These are phyloP conservation scores for Barnettozyma pratensis DNA, from an alignment of 805 yeast species.

Conservation along the genomic window DNA sequence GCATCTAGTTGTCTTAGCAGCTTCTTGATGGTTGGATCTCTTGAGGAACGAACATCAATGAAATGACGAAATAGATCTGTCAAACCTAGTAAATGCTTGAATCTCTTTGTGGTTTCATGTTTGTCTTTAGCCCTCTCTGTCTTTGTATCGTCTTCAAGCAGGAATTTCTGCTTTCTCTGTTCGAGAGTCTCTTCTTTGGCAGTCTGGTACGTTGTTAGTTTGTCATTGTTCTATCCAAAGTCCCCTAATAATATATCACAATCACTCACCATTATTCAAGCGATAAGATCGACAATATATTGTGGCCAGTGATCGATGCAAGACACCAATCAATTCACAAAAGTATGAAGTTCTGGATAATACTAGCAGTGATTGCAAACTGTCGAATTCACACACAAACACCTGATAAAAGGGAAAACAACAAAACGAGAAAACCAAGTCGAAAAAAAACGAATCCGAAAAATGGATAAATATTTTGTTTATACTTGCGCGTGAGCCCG, in stretches of 20 bases:
- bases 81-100: constrained; percentile 72
- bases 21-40: constrained; percentile 66
- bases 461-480: neutral
- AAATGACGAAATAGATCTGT: constrained; percentile 88
- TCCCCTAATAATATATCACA: neutral
- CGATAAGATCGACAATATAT: too few species aligned
- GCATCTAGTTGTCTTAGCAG: constrained; percentile 52
- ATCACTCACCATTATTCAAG: neutral
- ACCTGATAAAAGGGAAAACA: neutral
- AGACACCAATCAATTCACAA: too few species aligned
- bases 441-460: neutral
- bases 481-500: neutral
- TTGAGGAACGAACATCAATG: constrained; percentile 73
- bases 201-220: neutral
- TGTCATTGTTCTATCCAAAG: neutral
- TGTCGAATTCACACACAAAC: too few species aligned
- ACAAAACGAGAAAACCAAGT: neutral
- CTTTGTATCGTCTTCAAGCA: constrained; percentile 51
- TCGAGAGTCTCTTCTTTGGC: constrained; percentile 24
- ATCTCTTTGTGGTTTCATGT: constrained; percentile 72
- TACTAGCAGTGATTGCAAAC: too few species aligned
- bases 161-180: constrained; percentile 42
- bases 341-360: too few species aligned
- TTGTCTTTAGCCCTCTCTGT: constrained; percentile 48
- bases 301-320: too few species aligned